Base-by-base conservation (phyloP, 495 filamentous ascomycete genomes). In the Trichoderma asperelloides region DNA sequence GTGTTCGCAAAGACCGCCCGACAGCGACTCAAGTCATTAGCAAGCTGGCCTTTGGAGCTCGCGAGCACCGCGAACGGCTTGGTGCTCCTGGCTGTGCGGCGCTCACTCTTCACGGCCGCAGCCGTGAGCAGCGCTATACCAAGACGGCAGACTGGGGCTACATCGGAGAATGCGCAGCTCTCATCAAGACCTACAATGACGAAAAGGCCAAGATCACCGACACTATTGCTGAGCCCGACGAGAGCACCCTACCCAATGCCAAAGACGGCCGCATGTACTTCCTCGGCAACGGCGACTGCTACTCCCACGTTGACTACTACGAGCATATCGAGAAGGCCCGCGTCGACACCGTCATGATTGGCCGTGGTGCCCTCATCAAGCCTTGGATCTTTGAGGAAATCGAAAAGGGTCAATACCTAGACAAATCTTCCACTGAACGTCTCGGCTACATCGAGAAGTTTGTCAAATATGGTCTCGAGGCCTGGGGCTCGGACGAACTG, bases 341-440 rank as follows among this genome's bases (percentile, higher is more conserved):
- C 27, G 92, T 97, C 21, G 92, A 97, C 78, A 85, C 84, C 12
- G 90, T 96, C 69, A 98, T 98, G 94, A 84, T 97, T 65, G 94
- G 86, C 16, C 88, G 94, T 65, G 94, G 94, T 57, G 93, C 94
- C 7, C 80, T 98, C 68, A 89, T 97, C 77, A 98, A 98, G 78
- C 93, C 96, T 1, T 98, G 95, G 95, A 77, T 98, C 64, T 98
- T 97, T 74, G 95, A 98, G 74, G 95, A 98, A 76, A 98, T 98
- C 68, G 86, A 89, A 68, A 83, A 85, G 41, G 89, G 91, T 1
- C 96, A 98, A 76, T 97, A 98, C 70, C 83, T 98, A 21, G 95
- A 98, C 80, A 98, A 98, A 73, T 89, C 90, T 18, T 89, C 93
- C 11, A 82, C 87, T 0, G 95, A 98, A 84, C 89, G 95, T 41